Conservation (phyloP, 345 rosid genomes). For the Bruguiera parviflora region DNA sequence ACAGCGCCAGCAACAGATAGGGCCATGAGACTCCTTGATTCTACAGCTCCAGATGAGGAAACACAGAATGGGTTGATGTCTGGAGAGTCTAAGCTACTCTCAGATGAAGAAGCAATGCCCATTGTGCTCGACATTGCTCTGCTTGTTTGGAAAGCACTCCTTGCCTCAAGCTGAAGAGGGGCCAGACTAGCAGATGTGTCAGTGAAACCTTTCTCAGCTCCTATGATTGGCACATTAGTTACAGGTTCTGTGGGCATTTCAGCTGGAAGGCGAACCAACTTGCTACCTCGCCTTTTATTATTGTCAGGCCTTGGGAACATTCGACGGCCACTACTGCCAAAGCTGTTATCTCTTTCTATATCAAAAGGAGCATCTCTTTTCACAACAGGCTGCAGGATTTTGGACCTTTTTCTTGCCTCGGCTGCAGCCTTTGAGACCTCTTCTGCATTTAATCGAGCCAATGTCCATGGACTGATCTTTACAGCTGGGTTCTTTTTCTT, state of each 20-base stretch:
- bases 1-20: conserved; percentile 43
- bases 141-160: conserved; percentile 93
- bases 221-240: conserved; percentile 35
- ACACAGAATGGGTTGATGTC: conserved; percentile 87
- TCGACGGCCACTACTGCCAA: conserved; percentile 70
- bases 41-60: conserved; percentile 75
- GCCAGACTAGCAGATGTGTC: conserved; percentile 69
- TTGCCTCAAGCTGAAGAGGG: conserved; percentile 92
- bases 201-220: conserved; percentile 43
- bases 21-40: conserved; percentile 55
- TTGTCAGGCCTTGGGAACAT: conserved; percentile 68
- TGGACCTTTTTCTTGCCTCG: conserved; percentile 89
- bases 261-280: conserved; percentile 71
- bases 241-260: conserved; percentile 63
- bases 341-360: conserved; percentile 59
- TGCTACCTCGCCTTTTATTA: conserved; percentile 56
- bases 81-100: conserved; percentile 92
- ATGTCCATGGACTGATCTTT: conserved; percentile 93
- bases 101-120: conserved; percentile 82
- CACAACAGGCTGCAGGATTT: conserved; percentile 74
- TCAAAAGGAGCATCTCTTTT: conserved; percentile 51
- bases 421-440: conserved; percentile 95
- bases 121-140: conserved; percentile 73
- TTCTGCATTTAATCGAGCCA: conserved; percentile 88
- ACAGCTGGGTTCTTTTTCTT: conserved; percentile 68